These are phyloP conservation scores for Cryptomeria japonica DNA, from an alignment of 75 land plant species.

Conservation along the genomic window DNA sequence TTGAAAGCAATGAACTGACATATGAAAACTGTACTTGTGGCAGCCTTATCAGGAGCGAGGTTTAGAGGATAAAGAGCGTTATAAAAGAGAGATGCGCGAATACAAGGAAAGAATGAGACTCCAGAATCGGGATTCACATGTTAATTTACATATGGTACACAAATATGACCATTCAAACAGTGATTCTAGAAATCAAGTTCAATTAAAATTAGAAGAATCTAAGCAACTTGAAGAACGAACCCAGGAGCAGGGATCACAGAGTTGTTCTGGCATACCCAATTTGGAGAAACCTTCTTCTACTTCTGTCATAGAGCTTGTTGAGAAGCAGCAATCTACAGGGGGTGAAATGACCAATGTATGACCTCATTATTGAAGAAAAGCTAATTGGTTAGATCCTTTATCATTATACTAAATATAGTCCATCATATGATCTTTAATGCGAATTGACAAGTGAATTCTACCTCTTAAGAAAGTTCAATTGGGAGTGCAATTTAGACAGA, in stretches of 20 bases:
- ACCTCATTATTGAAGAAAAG: too few relatives aligned
- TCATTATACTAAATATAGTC: too few relatives aligned
- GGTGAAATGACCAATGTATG: too few relatives aligned
- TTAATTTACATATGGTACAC: background rate
- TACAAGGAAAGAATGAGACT: conserved; percentile 30
- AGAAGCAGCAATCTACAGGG: too few relatives aligned
- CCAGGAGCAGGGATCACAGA: background rate
- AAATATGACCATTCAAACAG: background rate
- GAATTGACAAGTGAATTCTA: too few relatives aligned
- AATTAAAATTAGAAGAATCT: background rate
- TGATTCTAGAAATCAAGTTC: background rate
- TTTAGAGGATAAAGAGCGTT: conserved; percentile 84
- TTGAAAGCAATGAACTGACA: too few relatives aligned
- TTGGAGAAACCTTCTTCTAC: background rate
- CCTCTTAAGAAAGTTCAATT: too few relatives aligned
- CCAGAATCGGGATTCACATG: background rate
- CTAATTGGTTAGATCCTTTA: too few relatives aligned
- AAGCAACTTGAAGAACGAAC: background rate
- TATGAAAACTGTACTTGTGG: background rate
- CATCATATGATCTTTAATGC: too few relatives aligned
- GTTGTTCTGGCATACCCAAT: background rate
- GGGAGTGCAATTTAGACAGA: too few relatives aligned
- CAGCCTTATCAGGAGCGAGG: conserved; percentile 93
- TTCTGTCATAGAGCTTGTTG: background rate
- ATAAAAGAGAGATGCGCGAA: conserved; percentile 66